Evolutionary conservation across 306 rosid species (phyloP), one percentile per base, ranked within the genome.

Genomic region (Cercis canadensis): DNA sequence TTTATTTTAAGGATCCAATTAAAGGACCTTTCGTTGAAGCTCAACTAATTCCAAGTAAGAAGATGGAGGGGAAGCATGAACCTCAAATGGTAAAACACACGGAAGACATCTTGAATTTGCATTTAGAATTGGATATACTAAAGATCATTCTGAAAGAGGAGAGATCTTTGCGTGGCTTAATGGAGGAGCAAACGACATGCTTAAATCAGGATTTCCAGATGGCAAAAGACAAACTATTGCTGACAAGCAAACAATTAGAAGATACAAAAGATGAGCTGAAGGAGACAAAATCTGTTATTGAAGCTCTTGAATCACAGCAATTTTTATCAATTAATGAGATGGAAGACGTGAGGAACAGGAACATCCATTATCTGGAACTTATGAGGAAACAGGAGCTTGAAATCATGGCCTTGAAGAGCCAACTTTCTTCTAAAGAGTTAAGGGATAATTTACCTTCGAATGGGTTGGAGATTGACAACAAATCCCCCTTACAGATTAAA

Each of bases 71-170:
- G 40, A 74, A 70, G 67, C 72, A 69, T 71, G 87, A 80, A 66
- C 17, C 80, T 65, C 41, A 14, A 14, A 24, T 69, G 70, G 80
- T 69, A 53, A 77, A 86, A 60, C 81, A 85, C 29, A 84, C 89
- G 16, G 92, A 94, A 64, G 96, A 91, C 72, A 83, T 84, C 63
- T 68, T 94, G 78, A 83, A 85, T 67, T 83, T 94, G 84, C 89
- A 86, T 62, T 59, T 94, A 78, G 97, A 94, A 78, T 75, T 83
- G 75, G 99, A 94, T 75, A 78, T 89, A 74, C 36, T 84, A 8
- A 94, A 89, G 86, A 85, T 89, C 70, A 91, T 94, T 78, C 75
- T 94, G 64, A 89, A 83, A 67, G 97, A 94, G 81, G 96, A 85
- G 81, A 83, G 83, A 80, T 73, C 76, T 32, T 80, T 74, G 33